Evolutionary conservation across 768 basidiomycete species (phyloP), one percentile per base, ranked within the genome.

Genomic region (Serendipita sp.): DNA sequence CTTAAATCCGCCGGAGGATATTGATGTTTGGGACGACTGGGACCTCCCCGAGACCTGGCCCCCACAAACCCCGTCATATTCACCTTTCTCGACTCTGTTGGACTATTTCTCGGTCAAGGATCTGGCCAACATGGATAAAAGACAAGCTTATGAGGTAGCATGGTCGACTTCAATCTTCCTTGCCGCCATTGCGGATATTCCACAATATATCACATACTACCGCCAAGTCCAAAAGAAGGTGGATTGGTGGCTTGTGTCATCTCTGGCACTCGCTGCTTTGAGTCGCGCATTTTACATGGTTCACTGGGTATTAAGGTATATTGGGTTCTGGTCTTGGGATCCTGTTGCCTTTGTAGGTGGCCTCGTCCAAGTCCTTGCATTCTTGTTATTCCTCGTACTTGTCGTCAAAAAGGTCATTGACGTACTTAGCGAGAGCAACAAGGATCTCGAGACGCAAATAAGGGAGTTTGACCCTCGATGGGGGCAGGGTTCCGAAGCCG

Each of bases 141-240:
- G 34, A 1, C 24, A 37, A 16, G 56, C 28, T 3, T 30, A 3
- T 28, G 35, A 60, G 32, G 16, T 60, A n/a, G 56, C 56, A 32
- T 60, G 24, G 34, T 10, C 56, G 16, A n/a, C 34, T 35, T 60
- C 56, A 8, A 24, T 37, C n/a, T 60, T 3, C 8, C 56, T 60
- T 37, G 56, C 15, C 1, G n/a, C 24, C 35, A 60, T 60, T 32
- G 56, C 56, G 3, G 56, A 60, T 37, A 60, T 60, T 28, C 56
- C 56, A 28, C 56, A 60, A 60, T 60, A 60, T 28, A 60, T 60
- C 5, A 37, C 35, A 3, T 60, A 60, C 56, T 60, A 60, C 28
- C n/a, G 56, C n/a, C 24, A 60, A 1, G 35, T 35, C 35, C 24
- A n/a, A 8, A 30, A 24, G 3, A 60, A 60, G 35, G 7, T 60